Conservation (phyloP, 1,284 basidiomycete species). For the Prillingera fragicola region DNA sequence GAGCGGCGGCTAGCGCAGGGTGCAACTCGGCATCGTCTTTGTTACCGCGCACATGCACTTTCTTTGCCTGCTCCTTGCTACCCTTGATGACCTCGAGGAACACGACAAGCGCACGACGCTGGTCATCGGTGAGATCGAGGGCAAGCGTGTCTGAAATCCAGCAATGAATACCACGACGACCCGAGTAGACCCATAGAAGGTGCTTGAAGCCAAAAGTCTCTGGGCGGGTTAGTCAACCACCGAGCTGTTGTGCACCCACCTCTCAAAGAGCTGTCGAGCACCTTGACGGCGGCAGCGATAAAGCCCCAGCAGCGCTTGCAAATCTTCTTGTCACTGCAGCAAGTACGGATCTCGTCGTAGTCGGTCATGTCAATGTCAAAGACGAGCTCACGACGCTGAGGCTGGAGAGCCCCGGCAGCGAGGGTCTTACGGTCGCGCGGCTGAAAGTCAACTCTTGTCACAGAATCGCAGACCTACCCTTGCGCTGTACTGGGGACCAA, state of each 20-base stretch:
- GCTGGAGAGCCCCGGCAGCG: slow-evolving; percentile 67
- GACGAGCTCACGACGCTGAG: slow-evolving; percentile 83
- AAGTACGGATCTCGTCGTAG: slow-evolving; percentile 93
- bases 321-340: slow-evolving; percentile 86
- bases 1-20: slow-evolving; percentile 58
- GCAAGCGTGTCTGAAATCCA: slow-evolving; percentile 93
- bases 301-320: slow-evolving; percentile 93
- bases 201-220: slow-evolving; percentile 70
- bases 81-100: slow-evolving; percentile 84
- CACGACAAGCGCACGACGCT: slow-evolving; percentile 75
- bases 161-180: slow-evolving; percentile 93
- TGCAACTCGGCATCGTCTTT: slow-evolving; percentile 56
- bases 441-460: slow-evolving; percentile 49
- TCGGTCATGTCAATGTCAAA: slow-evolving; percentile 99
- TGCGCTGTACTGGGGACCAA: slow-evolving; percentile 88
- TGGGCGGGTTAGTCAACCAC: slow-evolving; percentile 10
- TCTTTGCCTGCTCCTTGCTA: slow-evolving; percentile 75
- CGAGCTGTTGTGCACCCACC: slow-evolving; percentile 49
- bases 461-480: slow-evolving; percentile 55
- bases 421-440: slow-evolving; percentile 87
- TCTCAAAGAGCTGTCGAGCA: slow-evolving; percentile 73
- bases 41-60: slow-evolving; percentile 61
- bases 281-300: slow-evolving; percentile 85
- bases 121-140: slow-evolving; percentile 83
- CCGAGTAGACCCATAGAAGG: slow-evolving; percentile 97